Evolutionary conservation across 345 rosid genomes (phyloP), one percentile per base, ranked within the genome.

Genomic region (Citropsis articulata): DNA sequence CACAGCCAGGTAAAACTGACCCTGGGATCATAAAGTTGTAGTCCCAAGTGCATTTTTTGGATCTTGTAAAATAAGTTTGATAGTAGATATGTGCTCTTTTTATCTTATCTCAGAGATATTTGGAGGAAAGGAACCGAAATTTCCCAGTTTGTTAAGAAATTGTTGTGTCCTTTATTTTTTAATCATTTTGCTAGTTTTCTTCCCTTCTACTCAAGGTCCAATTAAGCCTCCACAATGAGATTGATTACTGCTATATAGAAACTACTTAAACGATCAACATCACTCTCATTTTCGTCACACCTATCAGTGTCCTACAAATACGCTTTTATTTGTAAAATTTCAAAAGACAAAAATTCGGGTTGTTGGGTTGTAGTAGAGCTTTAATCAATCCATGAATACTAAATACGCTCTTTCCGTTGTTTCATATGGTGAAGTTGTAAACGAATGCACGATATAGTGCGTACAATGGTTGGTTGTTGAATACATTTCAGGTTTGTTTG

Each of bases 381-480:
- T 24, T 74, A 71, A n/a, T 72, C 62, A 56, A 9, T 66, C 74
- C 48, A 76, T 72, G 9, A 63, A 65, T 68, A 42, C 38, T 77
- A 8, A 38, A 64, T 35, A 25, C 28, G 50, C 71, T 78, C 62
- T 75, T 2, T 67, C 33, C 67, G 42, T 77, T 65, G 68, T 68
- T 80, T 79, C 86, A 91, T 93, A 87, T 80, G 93, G 93, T 83
- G 73, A 89, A 81, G 79, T 91, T 71, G 81, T 83, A 72, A 91
- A 86, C 77, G 90, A 77, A 30, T 73, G 64, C 2, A 45, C 66
- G n/a, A 72, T 81, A 82, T 71, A 76, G 28, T 75, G 59, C 21
- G 28, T 38, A 42, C 78, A 62, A 45, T 79, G 4, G 21, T 68
- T 38, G 67, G 59, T 76, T 70, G 59, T 69, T 6, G 59, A 72